Percentiles rank a stretch among this genome's conserved stretches.
Conservation (phyloP, 345 rosid genomes). For the Sonneratia alba region DNA sequence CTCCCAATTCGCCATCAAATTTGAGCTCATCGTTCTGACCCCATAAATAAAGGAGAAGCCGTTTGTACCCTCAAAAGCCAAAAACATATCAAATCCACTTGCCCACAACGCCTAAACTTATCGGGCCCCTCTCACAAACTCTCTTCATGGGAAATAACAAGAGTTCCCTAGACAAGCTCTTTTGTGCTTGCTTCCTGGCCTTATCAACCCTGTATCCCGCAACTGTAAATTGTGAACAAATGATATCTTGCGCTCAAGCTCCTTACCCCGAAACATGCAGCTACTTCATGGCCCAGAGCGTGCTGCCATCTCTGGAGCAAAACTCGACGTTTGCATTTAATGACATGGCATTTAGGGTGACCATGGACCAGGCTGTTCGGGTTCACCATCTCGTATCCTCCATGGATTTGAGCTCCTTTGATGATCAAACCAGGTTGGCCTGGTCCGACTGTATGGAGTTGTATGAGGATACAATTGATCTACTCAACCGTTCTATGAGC, state of each 20-base stretch:
- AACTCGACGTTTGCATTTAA: conserved; percentile 23
- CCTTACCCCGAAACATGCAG: conserved; percentile 51
- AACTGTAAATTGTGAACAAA: conserved; percentile 14
- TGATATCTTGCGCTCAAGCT: conserved; percentile 47
- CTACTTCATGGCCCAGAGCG: conserved; percentile 17
- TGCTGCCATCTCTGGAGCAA: conserved; percentile 6
- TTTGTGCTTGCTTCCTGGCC: conserved; percentile 5
- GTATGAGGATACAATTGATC: conserved; percentile 39
- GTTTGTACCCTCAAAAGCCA: too few relatives aligned
- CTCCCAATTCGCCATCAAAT: too few relatives aligned
- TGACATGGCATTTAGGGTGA: conserved; percentile 33
- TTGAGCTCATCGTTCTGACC: too few relatives aligned
- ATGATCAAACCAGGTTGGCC: conserved; percentile 39
- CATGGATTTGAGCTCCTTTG: conserved; percentile 31
- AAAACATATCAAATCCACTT: too few relatives aligned
- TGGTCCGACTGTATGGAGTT: conserved; percentile 61
- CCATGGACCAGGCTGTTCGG: conserved; percentile 41
- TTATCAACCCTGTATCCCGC: conserved; percentile 7
- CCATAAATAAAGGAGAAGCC: too few relatives aligned
- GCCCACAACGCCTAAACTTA: too few relatives aligned
- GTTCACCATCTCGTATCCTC: conserved; percentile 36
- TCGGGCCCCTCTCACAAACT: too few relatives aligned
- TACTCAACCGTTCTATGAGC: conserved; percentile 44
- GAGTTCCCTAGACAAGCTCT: background rate
- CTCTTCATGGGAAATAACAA: background rate